phyloP scores from a whole-genome alignment of 805 yeast species.

The Cyberlindnera mississippiensis region DNA sequence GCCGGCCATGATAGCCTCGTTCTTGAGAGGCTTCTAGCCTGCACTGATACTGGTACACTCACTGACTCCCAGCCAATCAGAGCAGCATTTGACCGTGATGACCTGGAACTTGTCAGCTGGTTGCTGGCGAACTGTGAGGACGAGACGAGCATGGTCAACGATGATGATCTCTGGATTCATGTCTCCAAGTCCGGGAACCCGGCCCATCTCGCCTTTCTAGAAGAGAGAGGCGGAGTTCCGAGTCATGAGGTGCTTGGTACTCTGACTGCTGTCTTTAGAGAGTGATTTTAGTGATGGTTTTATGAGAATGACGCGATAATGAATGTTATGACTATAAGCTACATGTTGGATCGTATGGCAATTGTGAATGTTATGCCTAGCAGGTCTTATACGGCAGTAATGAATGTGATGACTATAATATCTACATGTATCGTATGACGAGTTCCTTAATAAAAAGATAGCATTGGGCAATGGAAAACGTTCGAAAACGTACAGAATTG shows the following conservation, averaged over 20 bases:
- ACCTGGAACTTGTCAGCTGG: conserved; percentile 18
- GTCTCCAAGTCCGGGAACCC: conserved; percentile 8
- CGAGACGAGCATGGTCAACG: conserved; percentile 10
- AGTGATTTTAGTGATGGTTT: not conserved
- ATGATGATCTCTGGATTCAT: conserved; percentile 22
- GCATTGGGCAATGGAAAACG: too few relatives aligned
- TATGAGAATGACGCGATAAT: not conserved
- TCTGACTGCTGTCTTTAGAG: conserved; percentile 1
- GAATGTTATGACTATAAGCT: not conserved
- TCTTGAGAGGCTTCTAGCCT: conserved; percentile 7
- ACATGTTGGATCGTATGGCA: too few relatives aligned
- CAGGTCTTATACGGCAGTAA: too few relatives aligned
- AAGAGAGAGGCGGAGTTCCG: conserved; percentile 23
- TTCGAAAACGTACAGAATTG: not conserved
- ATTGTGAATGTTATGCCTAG: too few relatives aligned
- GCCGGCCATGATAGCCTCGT: not conserved
- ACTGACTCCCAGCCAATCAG: conserved; percentile 16
- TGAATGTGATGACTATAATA: not conserved
- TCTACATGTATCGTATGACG: too few relatives aligned
- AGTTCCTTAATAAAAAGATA: too few relatives aligned
- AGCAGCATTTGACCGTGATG: conserved; percentile 11
- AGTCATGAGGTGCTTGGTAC: conserved; percentile 16
- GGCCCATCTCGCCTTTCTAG: conserved; percentile 13
- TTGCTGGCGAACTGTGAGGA: conserved; percentile 11
- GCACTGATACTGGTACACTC: conserved; percentile 8